Conservation (phyloP, 768 basidiomycete genomes). For the Hericium rajendrae region DNA sequence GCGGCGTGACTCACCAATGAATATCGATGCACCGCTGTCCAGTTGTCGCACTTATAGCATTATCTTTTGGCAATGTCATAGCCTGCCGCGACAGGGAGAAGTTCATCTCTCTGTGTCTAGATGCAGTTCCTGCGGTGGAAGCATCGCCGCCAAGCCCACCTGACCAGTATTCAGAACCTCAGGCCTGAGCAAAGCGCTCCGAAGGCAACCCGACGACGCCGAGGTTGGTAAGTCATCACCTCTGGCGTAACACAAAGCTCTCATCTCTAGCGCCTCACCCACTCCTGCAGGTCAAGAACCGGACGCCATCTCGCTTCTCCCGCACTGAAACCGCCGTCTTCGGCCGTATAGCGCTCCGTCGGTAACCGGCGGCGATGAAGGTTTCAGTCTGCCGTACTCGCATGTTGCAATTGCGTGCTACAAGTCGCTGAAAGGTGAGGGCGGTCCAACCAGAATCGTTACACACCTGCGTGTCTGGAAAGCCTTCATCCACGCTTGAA, state of each 20-base stretch:
- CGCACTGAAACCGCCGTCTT: constrained; percentile 18
- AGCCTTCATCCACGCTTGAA: too few relatives aligned
- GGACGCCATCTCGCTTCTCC: constrained; percentile 34
- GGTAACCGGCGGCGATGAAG: not conserved
- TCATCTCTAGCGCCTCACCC: constrained; percentile 12
- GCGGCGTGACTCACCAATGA: constrained; percentile 13
- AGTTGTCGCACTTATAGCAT: constrained; percentile 24
- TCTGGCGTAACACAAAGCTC: not conserved
- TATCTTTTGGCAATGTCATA: constrained; percentile 30
- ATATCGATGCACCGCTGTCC: constrained; percentile 51
- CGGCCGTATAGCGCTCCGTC: constrained; percentile 14
- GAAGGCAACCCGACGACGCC: constrained; percentile 7
- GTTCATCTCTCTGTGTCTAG: constrained; percentile 41
- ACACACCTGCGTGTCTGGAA: too few relatives aligned
- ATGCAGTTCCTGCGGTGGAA: constrained; percentile 1
- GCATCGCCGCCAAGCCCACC: not conserved
- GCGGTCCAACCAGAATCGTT: too few relatives aligned
- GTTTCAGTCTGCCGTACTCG: too few relatives aligned
- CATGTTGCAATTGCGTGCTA: too few relatives aligned
- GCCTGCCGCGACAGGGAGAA: constrained; percentile 43
- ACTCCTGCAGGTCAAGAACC: constrained; percentile 40
- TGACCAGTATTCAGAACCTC: not conserved
- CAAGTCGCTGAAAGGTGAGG: too few relatives aligned
- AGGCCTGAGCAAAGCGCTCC: not conserved
- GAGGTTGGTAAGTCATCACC: not conserved